Conservation (phyloP, 2,329 filamentous ascomycete genomes). For the Monosporascus sp. region DNA sequence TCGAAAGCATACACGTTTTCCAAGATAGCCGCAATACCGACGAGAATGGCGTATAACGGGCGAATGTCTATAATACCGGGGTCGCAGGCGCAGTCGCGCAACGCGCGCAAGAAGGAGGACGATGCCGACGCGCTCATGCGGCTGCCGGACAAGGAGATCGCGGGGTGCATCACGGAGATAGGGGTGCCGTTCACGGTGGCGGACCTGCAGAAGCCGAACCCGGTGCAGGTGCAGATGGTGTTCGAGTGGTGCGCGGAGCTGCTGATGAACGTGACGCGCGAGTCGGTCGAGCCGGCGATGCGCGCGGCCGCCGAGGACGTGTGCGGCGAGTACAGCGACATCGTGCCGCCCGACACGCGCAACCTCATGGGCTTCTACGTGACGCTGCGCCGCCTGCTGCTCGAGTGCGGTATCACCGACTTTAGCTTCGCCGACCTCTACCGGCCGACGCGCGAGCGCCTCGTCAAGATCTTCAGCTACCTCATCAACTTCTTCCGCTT, state of each 20-base stretch:
- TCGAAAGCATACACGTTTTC: background rate
- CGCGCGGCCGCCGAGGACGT: conserved; percentile 83
- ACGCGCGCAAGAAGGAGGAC: conserved; percentile 51
- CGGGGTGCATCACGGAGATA: conserved; percentile 95
- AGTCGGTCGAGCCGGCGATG: conserved; percentile 93
- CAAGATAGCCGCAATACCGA: background rate
- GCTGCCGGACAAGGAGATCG: conserved; percentile 71
- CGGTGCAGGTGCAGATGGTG: conserved; percentile 91
- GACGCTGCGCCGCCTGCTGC: conserved; percentile 70
- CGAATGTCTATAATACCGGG: conserved; percentile 57
- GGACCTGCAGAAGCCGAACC: conserved; percentile 90
- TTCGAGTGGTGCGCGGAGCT: conserved; percentile 97
- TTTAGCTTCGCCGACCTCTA: conserved; percentile 92
- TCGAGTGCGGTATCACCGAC: conserved; percentile 87
- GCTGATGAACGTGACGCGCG: conserved; percentile 86
- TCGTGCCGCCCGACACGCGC: conserved; percentile 80
- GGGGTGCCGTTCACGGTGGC: conserved; percentile 81
- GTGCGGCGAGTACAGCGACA: conserved; percentile 76
- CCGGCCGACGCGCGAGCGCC: conserved; percentile 80
- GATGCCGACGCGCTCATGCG: conserved; percentile 55
- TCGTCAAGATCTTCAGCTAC: conserved; percentile 95
- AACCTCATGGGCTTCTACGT: conserved; percentile 96
- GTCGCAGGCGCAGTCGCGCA: conserved; percentile 45
- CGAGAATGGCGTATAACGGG: conserved; percentile 52
- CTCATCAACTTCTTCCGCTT: conserved; percentile 99